Base-by-base conservation (phyloP, 164 flowering plant species). In the Sedum album region DNA sequence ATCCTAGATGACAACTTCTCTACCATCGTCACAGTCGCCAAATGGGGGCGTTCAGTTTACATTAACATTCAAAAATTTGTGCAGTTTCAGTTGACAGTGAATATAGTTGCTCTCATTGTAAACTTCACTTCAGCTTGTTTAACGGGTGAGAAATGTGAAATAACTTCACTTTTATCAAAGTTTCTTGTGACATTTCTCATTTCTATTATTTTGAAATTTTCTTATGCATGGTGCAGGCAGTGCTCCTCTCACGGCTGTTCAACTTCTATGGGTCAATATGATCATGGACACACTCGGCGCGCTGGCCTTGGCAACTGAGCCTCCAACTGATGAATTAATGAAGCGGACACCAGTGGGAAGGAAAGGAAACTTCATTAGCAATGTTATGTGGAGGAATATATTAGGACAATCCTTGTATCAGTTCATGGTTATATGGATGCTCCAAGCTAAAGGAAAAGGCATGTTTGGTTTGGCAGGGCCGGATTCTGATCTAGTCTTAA, bases 31-130 rank as follows among this genome's bases (percentile, higher is more conserved):
- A 89, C 89, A 20, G 96, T 87, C 2, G 92, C 88, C 26, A 89
- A 83, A 82, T 89, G 95, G 95, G 95, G 95, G 33, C 93, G 93
- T 42, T 87, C 93, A 42, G 90, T 87, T 60, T 87, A 87, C 77
- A 80, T 87, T 30, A 87, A 87, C 72, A 89, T 89, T 71, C 96
- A 89, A 60, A 89, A 89, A 69, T 87, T 89, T 60, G 92, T 89
- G 28, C 92, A 87, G 80, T 89, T 89, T 63, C 96, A 89, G 74
- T 76, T 90, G 66, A 90, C 96, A 5, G 96, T 88, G 17, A 88
- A 88, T 62, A 78, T 88, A 25, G 93, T 88, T 51, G 93, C 93
- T 2, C 51, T 88, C 28, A 55, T 84, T 63, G 93, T 88, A 2
- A 88, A 88, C 77, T 88, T 88, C 82, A 73, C 84, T 51, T 88